Base-by-base conservation (phyloP, 805 yeast species). In the Debaryomyces castellii region DNA sequence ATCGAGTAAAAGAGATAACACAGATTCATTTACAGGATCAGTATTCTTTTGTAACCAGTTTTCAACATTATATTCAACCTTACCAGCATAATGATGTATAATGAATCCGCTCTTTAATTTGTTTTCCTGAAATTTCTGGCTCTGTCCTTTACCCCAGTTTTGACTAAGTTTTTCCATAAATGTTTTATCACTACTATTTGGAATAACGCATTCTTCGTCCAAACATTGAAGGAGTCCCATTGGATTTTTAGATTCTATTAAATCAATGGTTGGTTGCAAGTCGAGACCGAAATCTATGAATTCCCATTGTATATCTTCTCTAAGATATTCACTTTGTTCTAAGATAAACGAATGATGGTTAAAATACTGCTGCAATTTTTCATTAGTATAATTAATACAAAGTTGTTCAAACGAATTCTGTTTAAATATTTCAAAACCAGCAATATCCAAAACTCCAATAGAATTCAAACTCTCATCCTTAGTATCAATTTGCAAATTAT, bases 121-220 rank as follows among this genome's bases (percentile, higher is more conserved):
- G 45, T 90, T 86, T 28, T 94, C 83, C 53, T 74, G 80, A 63
- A 86, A 94, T 59, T 86, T 71, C 14, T 58, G 50, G 32, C 62
- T 62, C 45, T 72, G 69, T 12, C 64, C 64, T 32, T 58, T 58
- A 39, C 76, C 85, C 80, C 95, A 86, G 44, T 82, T 78, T 11
- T 75, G 68, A 30, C 82, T 78, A 44, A 94, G 70, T 60, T 90
- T 91, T 30, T 89, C 90, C 55, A 89, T 82, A 57, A 91, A 94
- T 0, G 96, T 77, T 39, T 73, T 68, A 61, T 94, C 98, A 0
- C 88, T 79, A 0, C 97, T 87, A 54, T 86, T 88, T 11, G 98
- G 98, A 63, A 94, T 85, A 22, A 94, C 87, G 51, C 97, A 92
- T 61, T 94, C 98, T 64, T 94, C 99, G 61, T 94, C 96, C 40